phyloP scores from a whole-genome alignment of 345 rosid species.

The Citrus unshiu region DNA sequence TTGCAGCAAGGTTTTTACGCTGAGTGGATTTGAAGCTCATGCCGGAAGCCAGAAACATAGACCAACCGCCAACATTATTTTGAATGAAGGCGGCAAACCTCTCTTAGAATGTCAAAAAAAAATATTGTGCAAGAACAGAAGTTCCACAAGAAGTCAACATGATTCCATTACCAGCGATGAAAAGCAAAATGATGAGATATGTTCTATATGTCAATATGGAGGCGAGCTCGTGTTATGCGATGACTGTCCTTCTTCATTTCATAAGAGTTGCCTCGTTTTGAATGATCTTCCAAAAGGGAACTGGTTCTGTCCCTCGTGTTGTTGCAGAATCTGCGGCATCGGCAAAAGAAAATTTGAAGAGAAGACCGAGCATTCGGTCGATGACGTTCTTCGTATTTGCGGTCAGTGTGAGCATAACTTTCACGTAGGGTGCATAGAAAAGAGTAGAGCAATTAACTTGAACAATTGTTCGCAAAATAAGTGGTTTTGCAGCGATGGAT shows the following conservation, averaged over 20 bases:
- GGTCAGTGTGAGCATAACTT: constrained; percentile 55
- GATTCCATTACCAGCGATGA: neutral
- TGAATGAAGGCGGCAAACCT: constrained; percentile 34
- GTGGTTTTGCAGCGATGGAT: constrained; percentile 60
- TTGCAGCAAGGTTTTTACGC: constrained; percentile 24
- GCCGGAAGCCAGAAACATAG: constrained; percentile 13
- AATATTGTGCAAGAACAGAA: constrained; percentile 6
- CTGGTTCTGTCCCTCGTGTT: constrained; percentile 84
- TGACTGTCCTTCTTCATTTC: constrained; percentile 53
- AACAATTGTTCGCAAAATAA: constrained; percentile 2
- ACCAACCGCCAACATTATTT: constrained; percentile 30
- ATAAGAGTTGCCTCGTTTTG: constrained; percentile 45
- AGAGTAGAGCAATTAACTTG: neutral
- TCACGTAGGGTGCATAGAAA: constrained; percentile 39
- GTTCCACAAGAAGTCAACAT: constrained; percentile 2
- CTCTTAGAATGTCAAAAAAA: constrained; percentile 45
- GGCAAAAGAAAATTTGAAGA: constrained; percentile 22
- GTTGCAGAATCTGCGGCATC: constrained; percentile 52
- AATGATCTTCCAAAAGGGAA: constrained; percentile 50
- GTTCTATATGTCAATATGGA: constrained; percentile 43
- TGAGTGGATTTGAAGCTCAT: constrained; percentile 20
- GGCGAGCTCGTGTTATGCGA: constrained; percentile 60
- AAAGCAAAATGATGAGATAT: constrained; percentile 20
- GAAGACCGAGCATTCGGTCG: neutral
- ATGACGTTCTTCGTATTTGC: constrained; percentile 32